phyloP scores from a whole-genome alignment of 2,329 filamentous ascomycete species.

The Fusarium sp. region DNA sequence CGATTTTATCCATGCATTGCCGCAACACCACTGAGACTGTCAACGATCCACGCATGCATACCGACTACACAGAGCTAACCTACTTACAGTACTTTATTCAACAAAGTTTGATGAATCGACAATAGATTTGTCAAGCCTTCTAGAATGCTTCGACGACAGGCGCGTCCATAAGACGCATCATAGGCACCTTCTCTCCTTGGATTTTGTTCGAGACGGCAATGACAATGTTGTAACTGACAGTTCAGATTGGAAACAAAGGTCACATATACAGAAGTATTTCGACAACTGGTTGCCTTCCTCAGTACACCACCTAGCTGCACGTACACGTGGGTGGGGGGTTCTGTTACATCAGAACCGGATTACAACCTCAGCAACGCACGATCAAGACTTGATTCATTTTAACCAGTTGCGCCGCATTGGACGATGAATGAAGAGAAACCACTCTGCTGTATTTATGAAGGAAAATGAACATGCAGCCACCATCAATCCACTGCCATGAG shows the following conservation, averaged over 20 bases:
- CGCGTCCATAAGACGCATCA: background rate
- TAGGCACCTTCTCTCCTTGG: background rate
- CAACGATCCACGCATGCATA: constrained; percentile 19
- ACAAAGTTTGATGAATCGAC: background rate
- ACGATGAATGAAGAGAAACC: background rate
- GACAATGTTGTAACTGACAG: background rate
- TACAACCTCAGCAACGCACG: background rate
- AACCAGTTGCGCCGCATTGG: background rate
- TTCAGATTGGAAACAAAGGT: background rate
- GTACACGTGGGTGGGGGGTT: constrained; percentile 4
- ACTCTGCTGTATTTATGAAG: background rate
- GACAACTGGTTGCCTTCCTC: background rate
- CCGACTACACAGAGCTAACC: background rate
- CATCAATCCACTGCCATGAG: constrained; percentile 31
- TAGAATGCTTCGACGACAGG: background rate
- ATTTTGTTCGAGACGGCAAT: background rate
- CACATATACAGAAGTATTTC: background rate
- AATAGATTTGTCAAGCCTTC: background rate
- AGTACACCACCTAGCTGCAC: background rate
- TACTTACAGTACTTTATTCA: background rate
- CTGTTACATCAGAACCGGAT: background rate
- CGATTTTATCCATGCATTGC: background rate
- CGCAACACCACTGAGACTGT: constrained; percentile 11
- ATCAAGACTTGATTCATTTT: background rate
- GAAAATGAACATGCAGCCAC: background rate